Evolutionary conservation across 345 rosid species (phyloP).

Genomic region (Theobroma cacao): DNA sequence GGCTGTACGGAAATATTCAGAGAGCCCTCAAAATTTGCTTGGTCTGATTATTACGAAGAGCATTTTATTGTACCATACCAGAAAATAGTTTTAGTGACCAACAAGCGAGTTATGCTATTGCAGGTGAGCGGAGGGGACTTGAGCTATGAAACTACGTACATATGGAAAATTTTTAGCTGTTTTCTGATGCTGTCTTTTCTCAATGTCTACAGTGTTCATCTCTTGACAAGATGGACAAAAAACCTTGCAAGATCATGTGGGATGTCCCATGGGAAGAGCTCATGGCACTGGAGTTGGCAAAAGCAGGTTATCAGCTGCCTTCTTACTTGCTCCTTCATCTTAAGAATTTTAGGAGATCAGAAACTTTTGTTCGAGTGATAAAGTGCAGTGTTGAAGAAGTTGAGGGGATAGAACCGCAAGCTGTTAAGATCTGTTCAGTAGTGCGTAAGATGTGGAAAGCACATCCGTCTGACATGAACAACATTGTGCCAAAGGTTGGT

Average conservation of each 20-base stretch:
- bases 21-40: conserved; percentile 93
- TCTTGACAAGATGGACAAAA: conserved; percentile 81
- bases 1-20: conserved; percentile 92
- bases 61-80: conserved; percentile 78
- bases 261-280: conserved; percentile 96
- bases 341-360: conserved; percentile 76
- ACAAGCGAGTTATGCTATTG: conserved; percentile 76
- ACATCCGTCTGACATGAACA: conserved; percentile 60
- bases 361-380: conserved; percentile 80
- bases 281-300: conserved; percentile 93
- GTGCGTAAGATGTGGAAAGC: conserved; percentile 87
- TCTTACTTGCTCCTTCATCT: conserved; percentile 91
- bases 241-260: conserved; percentile 94
- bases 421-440: conserved; percentile 76
- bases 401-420: conserved; percentile 69
- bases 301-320: conserved; percentile 72
- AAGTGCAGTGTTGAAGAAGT: conserved; percentile 68
- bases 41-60: conserved; percentile 82
- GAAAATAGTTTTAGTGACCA: conserved; percentile 78
- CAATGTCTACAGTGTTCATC: conserved; percentile 52
- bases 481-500: conserved; percentile 62
- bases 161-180: background rate
- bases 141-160: background rate
- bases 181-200: conserved; percentile 19
- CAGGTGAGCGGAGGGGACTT: conserved; percentile 53